Conservation (phyloP, 208 protist genomes). For the Leptomonas pyrrhocoris region DNA sequence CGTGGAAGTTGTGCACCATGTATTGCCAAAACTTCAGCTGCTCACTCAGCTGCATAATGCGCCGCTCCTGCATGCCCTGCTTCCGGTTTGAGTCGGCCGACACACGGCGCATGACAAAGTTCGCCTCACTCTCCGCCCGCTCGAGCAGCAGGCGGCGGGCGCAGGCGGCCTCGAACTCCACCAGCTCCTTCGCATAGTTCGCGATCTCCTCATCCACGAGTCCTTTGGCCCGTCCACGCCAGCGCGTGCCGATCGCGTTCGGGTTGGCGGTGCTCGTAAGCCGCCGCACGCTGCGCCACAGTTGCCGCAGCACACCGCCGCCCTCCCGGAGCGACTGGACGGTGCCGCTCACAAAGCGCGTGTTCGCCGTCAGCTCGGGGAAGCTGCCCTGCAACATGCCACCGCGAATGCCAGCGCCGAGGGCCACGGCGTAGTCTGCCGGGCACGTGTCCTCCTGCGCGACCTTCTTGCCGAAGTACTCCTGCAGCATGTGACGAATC, state of each 20-base stretch:
- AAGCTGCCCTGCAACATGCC: conserved; percentile 90
- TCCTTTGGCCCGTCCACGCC: conserved; percentile 77
- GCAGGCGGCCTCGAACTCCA: conserved; percentile 88
- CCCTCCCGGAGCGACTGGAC: conserved; percentile 69
- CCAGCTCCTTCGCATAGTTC: conserved; percentile 89
- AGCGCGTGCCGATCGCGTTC: conserved; percentile 88
- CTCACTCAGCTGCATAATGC: conserved; percentile 81
- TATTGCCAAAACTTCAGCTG: conserved; percentile 94
- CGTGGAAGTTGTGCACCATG: conserved; percentile 93
- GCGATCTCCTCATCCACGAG: conserved; percentile 85
- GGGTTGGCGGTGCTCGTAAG: conserved; percentile 60
- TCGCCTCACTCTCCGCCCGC: conserved; percentile 85
- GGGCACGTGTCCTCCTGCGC: conserved; percentile 70
- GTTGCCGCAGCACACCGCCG: conserved; percentile 42
- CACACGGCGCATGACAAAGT: conserved; percentile 90
- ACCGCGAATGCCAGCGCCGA: conserved; percentile 78
- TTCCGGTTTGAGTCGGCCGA: conserved; percentile 76
- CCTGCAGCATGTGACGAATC: conserved; percentile 78
- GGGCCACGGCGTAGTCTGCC: conserved; percentile 90
- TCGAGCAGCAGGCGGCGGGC: conserved; percentile 81
- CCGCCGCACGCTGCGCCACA: conserved; percentile 30
- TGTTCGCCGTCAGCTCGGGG: conserved; percentile 70
- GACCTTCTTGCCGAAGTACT: conserved; percentile 82
- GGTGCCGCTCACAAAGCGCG: conserved; percentile 83
- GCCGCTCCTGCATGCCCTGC: conserved; percentile 91